These are phyloP conservation scores for Dactylellina cionopaga DNA, from an alignment of 2,329 filamentous ascomycete species.

Conservation along the genomic window DNA sequence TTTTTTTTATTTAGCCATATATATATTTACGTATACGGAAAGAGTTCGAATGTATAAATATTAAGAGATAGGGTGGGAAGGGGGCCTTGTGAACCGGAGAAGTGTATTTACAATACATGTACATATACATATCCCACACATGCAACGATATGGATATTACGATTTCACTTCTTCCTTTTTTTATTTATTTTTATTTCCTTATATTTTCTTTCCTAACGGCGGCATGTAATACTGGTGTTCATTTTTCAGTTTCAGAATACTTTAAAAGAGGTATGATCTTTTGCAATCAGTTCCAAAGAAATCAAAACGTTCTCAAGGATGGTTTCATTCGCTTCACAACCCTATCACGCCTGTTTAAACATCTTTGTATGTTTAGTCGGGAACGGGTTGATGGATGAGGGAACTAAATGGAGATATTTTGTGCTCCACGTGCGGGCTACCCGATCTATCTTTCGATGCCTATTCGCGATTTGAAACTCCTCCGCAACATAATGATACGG, in stretches of 20 bases:
- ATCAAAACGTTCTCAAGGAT: too few relatives aligned
- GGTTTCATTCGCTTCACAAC: too few relatives aligned
- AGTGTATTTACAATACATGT: conserved; percentile 37
- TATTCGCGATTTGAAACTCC: not conserved
- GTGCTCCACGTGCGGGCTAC: too few relatives aligned
- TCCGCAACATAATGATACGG: not conserved
- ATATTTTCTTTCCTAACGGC: not conserved
- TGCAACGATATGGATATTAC: not conserved
- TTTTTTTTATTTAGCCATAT: not conserved
- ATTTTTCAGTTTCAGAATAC: not conserved
- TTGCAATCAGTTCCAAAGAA: too few relatives aligned
- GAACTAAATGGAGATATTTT: too few relatives aligned
- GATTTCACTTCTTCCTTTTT: not conserved
- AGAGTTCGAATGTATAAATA: too few relatives aligned
- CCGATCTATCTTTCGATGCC: too few relatives aligned
- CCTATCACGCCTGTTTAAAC: too few relatives aligned
- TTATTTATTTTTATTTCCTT: conserved; percentile 3
- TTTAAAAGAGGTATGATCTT: not conserved
- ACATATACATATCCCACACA: conserved; percentile 21
- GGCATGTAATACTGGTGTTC: conserved; percentile 25
- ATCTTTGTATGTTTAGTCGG: too few relatives aligned
- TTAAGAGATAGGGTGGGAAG: too few relatives aligned
- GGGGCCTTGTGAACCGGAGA: not conserved
- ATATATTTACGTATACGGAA: not conserved
- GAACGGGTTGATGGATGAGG: too few relatives aligned